Evolutionary conservation across 306 rosid species (phyloP).

Genomic region (Neltuma alba): DNA sequence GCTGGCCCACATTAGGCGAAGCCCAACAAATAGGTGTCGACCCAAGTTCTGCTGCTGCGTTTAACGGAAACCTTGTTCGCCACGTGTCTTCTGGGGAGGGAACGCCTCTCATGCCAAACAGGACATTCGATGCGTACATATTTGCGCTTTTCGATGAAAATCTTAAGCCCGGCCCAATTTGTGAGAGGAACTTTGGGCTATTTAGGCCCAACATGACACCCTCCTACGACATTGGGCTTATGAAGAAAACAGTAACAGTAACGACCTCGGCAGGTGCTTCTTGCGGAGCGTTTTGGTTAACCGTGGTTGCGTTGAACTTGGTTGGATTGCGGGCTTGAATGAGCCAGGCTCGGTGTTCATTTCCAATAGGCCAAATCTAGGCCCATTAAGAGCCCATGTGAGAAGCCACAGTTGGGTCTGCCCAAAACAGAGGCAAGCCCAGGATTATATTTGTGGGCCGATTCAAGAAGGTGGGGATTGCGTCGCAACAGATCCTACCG

Average conservation of each 20-base stretch:
- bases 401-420: background rate
- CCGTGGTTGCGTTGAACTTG: conserved; percentile 38
- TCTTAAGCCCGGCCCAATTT: conserved; percentile 68
- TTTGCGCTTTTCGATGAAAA: conserved; percentile 74
- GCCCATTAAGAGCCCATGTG: background rate
- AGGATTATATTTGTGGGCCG: conserved; percentile 49
- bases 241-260: conserved; percentile 47
- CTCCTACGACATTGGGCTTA: conserved; percentile 52
- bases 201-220: conserved; percentile 66
- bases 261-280: conserved; percentile 32
- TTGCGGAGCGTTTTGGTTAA: conserved; percentile 33
- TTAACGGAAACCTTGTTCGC: conserved; percentile 49
- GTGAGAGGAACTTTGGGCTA: conserved; percentile 74
- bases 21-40: conserved; percentile 54
- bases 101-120: conserved; percentile 80
- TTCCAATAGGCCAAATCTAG: background rate
- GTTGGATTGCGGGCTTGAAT: conserved; percentile 54
- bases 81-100: conserved; percentile 53
- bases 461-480: conserved; percentile 49
- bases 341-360: conserved; percentile 41
- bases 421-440: conserved; percentile 26
- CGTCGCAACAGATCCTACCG: conserved; percentile 37
- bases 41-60: conserved; percentile 44
- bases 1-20: conserved; percentile 68
- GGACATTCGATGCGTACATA: conserved; percentile 72